These are phyloP conservation scores for Apiospora rasikravindrae DNA, from an alignment of 2,329 filamentous ascomycete genomes.

Conservation along the genomic window DNA sequence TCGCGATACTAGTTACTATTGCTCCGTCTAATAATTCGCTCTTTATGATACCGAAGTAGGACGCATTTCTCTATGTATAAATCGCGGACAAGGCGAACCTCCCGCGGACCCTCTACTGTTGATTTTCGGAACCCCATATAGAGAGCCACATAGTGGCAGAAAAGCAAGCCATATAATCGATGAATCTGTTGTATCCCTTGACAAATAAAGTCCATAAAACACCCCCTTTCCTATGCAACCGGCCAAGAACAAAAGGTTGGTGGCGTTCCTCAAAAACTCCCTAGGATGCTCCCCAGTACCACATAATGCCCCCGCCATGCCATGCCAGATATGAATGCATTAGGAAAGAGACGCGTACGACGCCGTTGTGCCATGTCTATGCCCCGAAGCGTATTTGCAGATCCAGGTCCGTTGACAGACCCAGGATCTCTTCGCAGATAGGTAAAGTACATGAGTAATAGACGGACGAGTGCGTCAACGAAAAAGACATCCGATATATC, in stretches of 20 bases:
- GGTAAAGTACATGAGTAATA: neutral
- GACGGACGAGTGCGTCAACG: conserved; percentile 1
- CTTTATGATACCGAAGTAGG: conserved; percentile 10
- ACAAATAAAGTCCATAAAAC: conserved; percentile 2
- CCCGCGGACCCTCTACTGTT: conserved; percentile 17
- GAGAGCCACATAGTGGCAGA: conserved; percentile 22
- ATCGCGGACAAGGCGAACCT: conserved; percentile 16
- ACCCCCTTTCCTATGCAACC: conserved; percentile 21
- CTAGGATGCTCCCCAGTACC: conserved; percentile 20
- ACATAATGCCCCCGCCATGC: conserved; percentile 20
- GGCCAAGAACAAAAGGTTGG: conserved; percentile 18
- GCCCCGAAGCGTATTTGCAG: neutral
- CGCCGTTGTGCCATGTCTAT: conserved; percentile 14
- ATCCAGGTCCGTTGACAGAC: conserved; percentile 6
- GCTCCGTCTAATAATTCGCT: conserved; percentile 15
- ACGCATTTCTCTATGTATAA: conserved; percentile 21
- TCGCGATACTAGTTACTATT: neutral
- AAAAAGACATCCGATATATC: neutral
- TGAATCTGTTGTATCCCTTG: conserved; percentile 13
- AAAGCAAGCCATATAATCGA: conserved; percentile 10
- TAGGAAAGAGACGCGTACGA: conserved; percentile 9
- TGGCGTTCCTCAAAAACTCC: conserved; percentile 21
- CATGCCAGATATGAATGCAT: conserved; percentile 18
- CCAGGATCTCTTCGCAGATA: neutral
- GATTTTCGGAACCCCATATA: neutral